Base-by-base conservation (phyloP, 495 filamentous ascomycete genomes). In the Viridothelium virens region DNA sequence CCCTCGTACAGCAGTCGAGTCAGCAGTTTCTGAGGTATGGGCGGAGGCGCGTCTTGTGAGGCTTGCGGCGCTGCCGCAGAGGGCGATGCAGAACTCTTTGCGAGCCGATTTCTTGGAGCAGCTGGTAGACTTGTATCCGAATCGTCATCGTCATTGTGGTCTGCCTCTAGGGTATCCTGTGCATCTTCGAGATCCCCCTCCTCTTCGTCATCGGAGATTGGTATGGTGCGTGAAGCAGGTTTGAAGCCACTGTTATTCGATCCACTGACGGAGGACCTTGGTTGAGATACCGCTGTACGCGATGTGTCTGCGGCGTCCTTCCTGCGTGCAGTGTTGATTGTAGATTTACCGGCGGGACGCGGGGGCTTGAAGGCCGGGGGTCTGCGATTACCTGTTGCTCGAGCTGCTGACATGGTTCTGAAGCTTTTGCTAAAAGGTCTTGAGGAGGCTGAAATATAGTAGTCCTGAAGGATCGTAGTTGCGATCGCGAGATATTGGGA, bases 1-100 rank as follows among this genome's bases (percentile, higher is more conserved):
- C 87, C 85, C 65, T 92, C 84, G 72, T 96, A 87, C 38, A 97
- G 77, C 1, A 97, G 73, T 56, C 81, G 80, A 3, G 87, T 88
- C 14, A 98, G 77, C 31, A 98, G 79, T 59, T 88, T 86, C 1
- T 83, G 79, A 7, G 91, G 91, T 18, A 98, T 89, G 1, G 80
- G 79, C 1, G 83, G 81, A 2, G 66, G 7, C 16, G 56, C 63
- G 3, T 65, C 65, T 34, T 62, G 56, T 61, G 64, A 67, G 14
- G 66, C 39, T 14, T 61, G 41, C 16, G 36, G 34, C 9, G 67
- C 63, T 41, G 65, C 48, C 12, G 61, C 33, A 14, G 48, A 16
- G 33, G 31, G 63, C 31, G 56, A 61, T 18, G 64, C 50, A 12
- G 56, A 61, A 2, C 61, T 48, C 1, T 46, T 34, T 2, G 59